Evolutionary conservation across 306 rosid genomes (phyloP), one percentile per base, ranked within the genome.

Genomic region (Gynostemma pentaphyllum): DNA sequence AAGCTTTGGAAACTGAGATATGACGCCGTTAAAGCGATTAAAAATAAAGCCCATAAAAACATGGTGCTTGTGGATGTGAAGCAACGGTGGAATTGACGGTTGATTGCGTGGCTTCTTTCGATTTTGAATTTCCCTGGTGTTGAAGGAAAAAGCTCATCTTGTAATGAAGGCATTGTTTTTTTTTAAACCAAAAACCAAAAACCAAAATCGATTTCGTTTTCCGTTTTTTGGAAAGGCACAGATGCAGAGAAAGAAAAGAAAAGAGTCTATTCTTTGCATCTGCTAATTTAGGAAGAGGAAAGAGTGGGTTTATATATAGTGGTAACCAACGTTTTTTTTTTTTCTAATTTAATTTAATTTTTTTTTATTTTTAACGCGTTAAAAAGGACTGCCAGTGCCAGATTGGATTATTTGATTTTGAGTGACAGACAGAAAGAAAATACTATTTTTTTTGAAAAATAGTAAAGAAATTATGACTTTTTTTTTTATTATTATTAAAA

Each of bases 51-150:
- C 92, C 88, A 82, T 9, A 85, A 37, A 74, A 85, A 85, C 82
- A 82, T 82, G 32, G 92, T 82, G 76, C 86, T 85, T 1, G 92
- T 75, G 55, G 92, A 85, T 12, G 86, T 59, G 65, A 85, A 82
- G 15, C 86, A 85, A 1, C 92, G 87, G 67, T 77, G 72, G 13
- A 82, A 66, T 3, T 85, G 91, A 0, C 92, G 88, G 64, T 80
- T 85, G 81, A 81, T 64, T 60, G 29, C 30, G 75, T 84, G 67
- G 4, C 61, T 22, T 3, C 87, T 44, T 27, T 85, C 87, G 69
- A 76, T 75, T 80, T 85, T 85, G 81, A 80, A 85, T 57, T 85
- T 85, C 0, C 92, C 92, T 0, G 88, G 92, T 2, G 88, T 79
- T n/a, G 87, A 80, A 0, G 88, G 92, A 42, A 82, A 78, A 4